Percentiles rank a stretch among this genome's conserved stretches.
Evolutionary conservation across 345 rosid species (phyloP).

Genomic region (Eucalyptus erythrocorys): DNA sequence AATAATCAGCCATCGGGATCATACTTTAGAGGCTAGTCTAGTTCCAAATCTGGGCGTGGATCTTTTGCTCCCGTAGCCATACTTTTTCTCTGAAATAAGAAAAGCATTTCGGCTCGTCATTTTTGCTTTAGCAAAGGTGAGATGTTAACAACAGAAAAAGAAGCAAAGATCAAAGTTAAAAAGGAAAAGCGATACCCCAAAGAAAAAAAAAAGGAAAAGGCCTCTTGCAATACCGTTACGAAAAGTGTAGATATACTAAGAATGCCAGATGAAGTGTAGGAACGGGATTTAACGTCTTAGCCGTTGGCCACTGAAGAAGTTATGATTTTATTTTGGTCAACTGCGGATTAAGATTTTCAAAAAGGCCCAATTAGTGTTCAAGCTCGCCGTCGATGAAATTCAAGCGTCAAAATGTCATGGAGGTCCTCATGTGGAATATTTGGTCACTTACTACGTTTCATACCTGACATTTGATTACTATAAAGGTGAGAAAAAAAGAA

Average conservation of each 20-base stretch:
- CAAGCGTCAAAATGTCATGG: background rate
- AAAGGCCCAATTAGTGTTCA: background rate
- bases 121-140: background rate
- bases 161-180: background rate
- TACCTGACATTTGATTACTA: background rate
- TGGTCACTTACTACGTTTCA: background rate
- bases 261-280: background rate
- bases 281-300: background rate
- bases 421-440: background rate
- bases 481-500: too few species aligned
- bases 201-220: background rate
- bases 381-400: background rate
- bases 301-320: background rate
- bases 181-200: background rate
- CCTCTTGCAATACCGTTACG: background rate
- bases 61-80: background rate
- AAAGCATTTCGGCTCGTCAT: background rate
- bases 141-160: background rate
- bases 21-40: background rate
- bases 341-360: background rate
- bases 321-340: background rate
- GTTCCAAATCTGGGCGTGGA: background rate
- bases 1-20: background rate
- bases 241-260: background rate
- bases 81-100: background rate